A percentile compares a stretch with the other conserved stretches of the same genome.
These are phyloP conservation scores for Heterobasidion irregulare DNA, from an alignment of 1,284 basidiomycete species.

Conservation along the genomic window DNA sequence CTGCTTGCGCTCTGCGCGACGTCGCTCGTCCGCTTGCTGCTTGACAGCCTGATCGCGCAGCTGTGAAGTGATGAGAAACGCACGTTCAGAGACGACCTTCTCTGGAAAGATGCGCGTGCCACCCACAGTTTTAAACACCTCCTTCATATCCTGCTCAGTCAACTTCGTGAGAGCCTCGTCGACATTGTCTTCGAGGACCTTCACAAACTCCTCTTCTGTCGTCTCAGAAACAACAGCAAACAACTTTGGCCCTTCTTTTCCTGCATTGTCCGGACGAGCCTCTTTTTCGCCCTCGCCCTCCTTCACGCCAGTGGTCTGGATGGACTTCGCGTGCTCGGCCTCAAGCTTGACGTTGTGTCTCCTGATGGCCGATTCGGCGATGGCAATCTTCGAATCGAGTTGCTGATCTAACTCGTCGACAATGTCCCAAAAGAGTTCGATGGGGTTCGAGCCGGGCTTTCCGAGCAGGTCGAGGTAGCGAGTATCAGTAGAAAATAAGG, in stretches of 20 bases:
- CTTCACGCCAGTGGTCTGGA: conserved; percentile 2
- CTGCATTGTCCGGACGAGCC: neutral
- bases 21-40: conserved; percentile 73
- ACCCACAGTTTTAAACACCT: conserved; percentile 60
- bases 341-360: conserved; percentile 29
- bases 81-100: conserved; percentile 4
- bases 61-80: conserved; percentile 27
- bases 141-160: conserved; percentile 43
- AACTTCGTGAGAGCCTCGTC: conserved; percentile 41
- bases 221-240: conserved; percentile 52
- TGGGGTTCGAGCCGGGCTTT: conserved; percentile 86
- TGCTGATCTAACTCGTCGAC: conserved; percentile 84
- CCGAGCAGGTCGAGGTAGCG: conserved; percentile 86
- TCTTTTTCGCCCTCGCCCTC: conserved; percentile 18
- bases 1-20: conserved; percentile 74
- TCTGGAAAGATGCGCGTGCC: neutral
- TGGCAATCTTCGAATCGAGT: conserved; percentile 67
- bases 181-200: conserved; percentile 45
- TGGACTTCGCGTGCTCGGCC: conserved; percentile 1
- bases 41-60: conserved; percentile 64
- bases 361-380: conserved; percentile 55
- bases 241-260: conserved; percentile 22
- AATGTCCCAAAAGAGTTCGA: conserved; percentile 94
- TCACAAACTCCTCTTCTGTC: conserved; percentile 50
- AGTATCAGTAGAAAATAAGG: conserved; percentile 65